Evolutionary conservation across 1,284 basidiomycete genomes (phyloP).

Genomic region (Ustilago loliicola): DNA sequence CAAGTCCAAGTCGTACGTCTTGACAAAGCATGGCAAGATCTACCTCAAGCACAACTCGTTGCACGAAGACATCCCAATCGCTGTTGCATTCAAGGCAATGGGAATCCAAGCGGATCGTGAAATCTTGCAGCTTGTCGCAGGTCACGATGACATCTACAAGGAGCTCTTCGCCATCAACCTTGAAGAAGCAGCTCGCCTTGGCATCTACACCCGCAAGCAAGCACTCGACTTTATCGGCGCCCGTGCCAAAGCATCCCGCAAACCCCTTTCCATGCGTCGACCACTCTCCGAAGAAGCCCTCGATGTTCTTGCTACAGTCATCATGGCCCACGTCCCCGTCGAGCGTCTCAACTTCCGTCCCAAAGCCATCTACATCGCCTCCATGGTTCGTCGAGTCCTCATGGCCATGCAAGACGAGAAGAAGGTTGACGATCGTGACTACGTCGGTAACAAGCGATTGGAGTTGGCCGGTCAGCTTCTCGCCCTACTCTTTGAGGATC

Average conservation of each 20-base stretch:
- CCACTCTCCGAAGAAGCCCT: slow-evolving; percentile 94
- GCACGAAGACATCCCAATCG: slow-evolving; percentile 96
- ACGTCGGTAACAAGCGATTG: slow-evolving; percentile 98
- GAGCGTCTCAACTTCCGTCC: slow-evolving; percentile 89
- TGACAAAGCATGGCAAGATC: slow-evolving; percentile 94
- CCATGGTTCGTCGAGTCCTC: slow-evolving; percentile 95
- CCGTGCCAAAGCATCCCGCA: slow-evolving; percentile 88
- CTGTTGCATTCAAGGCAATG: slow-evolving; percentile 87
- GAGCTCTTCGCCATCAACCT: slow-evolving; percentile 89
- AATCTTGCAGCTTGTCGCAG: slow-evolving; percentile 93
- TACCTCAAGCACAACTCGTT: slow-evolving; percentile 94
- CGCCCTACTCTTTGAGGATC: slow-evolving; percentile 93
- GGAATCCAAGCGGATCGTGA: slow-evolving; percentile 98
- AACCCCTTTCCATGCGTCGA: slow-evolving; percentile 78
- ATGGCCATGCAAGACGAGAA: slow-evolving; percentile 97
- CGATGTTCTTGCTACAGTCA: slow-evolving; percentile 95
- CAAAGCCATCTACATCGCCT: slow-evolving; percentile 97
- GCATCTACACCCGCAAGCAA: slow-evolving; percentile 91
- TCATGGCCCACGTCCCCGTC: slow-evolving; percentile 96
- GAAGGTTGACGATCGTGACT: slow-evolving; percentile 98
- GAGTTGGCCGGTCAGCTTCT: slow-evolving; percentile 97
- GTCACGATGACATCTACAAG: slow-evolving; percentile 90
- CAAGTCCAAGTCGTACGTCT: slow-evolving; percentile 98
- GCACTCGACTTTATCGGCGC: slow-evolving; percentile 95
- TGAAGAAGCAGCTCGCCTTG: slow-evolving; percentile 81